Evolutionary conservation across 108 stramenopile species (phyloP), one percentile per base, ranked within the genome.

Genomic region (Cyclotella kingstonii): DNA sequence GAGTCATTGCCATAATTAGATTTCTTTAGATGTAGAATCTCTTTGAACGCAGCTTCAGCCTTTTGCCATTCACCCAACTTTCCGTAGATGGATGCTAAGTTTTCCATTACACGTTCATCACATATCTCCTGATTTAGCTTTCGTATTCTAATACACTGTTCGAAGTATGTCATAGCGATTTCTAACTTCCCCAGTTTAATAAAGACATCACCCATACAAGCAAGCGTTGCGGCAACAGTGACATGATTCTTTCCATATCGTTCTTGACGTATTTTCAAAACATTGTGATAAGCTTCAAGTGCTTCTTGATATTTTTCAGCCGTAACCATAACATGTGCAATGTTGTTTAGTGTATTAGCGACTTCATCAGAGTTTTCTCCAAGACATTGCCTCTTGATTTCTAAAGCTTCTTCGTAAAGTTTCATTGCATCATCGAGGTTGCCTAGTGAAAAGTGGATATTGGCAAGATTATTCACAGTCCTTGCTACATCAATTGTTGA

Each of bases 401-500:
- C 70, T 23, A 77, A 35, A 35, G 76, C 76, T 19, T 77, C 70
- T 26, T 71, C 65, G 12, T 77, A 77, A 2, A 72, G 51, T 23
- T 72, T 39, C 76, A 77, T 77, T 27, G 76, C 76, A 40, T 77
- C 70, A 34, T 66, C 58, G 10, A 77, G 54, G 54, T 68, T 66
- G 0, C 76, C 76, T 15, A 70, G 61, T 2, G 76, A 72, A 33
- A 72, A 77, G 39, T 77, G 76, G 45, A 77, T 72, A 42, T 78
- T 78, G 43, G 77, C 77, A 42, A 78, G 60, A 48, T 78, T 78
- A 36, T 78, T 78, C 26, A 78, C 65, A 5, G 77, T 78, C 34
- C 71, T 58, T 0, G 77, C 70, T 3, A 70, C 68, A 40, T 78
- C 68, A 18, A 78, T 68, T 10, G 77, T 73, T 18, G 60, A 56